Conservation (phyloP, 208 protist species). For the Leishmania tropica region DNA sequence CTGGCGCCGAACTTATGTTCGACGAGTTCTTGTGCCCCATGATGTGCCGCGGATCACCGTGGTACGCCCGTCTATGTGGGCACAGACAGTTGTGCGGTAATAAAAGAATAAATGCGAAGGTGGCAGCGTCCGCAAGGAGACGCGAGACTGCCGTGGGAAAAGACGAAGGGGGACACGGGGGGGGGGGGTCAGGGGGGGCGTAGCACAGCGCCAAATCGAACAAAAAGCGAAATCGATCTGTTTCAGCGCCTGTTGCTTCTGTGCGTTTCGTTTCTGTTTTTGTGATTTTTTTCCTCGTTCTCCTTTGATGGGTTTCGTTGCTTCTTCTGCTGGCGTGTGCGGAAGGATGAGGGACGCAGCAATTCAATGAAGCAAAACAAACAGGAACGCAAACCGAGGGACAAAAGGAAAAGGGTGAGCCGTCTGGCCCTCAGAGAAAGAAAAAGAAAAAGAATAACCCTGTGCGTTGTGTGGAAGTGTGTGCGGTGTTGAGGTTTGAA, state of each 20-base stretch:
- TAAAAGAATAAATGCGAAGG: neutral
- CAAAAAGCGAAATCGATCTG: neutral
- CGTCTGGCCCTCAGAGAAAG: neutral
- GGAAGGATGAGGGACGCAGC: neutral
- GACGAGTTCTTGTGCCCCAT: conserved; percentile 28
- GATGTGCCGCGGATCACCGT: neutral
- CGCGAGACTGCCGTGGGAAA: neutral
- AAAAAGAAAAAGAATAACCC: neutral
- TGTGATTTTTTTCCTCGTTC: too few species aligned
- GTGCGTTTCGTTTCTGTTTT: neutral
- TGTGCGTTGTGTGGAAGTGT: neutral
- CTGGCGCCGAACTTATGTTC: neutral
- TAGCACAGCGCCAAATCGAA: neutral
- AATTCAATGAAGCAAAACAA: neutral
- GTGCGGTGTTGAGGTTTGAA: neutral
- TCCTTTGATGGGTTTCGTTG: too few species aligned
- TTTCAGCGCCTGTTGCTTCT: neutral
- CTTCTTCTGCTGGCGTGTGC: too few species aligned
- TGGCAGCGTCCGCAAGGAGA: neutral
- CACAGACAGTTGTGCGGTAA: neutral
- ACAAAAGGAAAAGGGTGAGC: neutral
- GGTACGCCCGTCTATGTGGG: neutral
- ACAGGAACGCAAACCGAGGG: neutral
- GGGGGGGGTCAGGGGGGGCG: too few species aligned
- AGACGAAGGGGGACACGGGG: neutral